A percentile compares a stretch with the other conserved stretches of the same genome.
Evolutionary conservation across 345 rosid species (phyloP).

Genomic region (Ceriops decandra): DNA sequence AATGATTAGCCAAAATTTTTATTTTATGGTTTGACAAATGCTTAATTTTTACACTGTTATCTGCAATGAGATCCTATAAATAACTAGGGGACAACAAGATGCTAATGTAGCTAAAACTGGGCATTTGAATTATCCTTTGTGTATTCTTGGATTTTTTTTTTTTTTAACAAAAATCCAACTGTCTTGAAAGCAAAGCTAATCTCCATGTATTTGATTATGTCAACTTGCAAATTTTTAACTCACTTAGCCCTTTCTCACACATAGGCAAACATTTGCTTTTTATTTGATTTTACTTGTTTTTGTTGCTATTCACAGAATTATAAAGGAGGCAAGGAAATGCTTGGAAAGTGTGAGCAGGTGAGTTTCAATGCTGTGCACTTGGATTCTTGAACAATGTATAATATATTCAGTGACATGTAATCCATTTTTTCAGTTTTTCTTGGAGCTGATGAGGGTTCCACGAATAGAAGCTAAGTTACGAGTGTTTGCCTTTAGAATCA

Average conservation of each 20-base stretch:
- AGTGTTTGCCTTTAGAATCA: slow-evolving; percentile 89
- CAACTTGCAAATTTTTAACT: no score
- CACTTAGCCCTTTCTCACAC: not conserved
- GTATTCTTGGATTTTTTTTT: no score
- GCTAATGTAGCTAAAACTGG: not conserved
- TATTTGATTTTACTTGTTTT: slow-evolving; percentile 17
- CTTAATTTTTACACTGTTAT: not conserved
- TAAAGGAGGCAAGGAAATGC: slow-evolving; percentile 78
- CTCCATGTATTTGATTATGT: no score
- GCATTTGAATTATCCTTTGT: not conserved
- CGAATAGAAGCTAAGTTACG: slow-evolving; percentile 91
- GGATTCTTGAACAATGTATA: slow-evolving; percentile 11
- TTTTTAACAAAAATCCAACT: no score
- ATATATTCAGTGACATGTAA: slow-evolving; percentile 24
- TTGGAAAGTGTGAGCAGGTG: slow-evolving; percentile 99
- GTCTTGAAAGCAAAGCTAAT: no score
- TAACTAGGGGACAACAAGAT: not conserved
- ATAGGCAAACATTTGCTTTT: not conserved
- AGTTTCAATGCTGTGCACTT: slow-evolving; percentile 21
- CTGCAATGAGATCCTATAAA: not conserved
- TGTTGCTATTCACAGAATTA: slow-evolving; percentile 57
- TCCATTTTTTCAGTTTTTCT: slow-evolving; percentile 65
- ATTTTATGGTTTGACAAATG: not conserved
- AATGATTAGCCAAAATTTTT: no score
- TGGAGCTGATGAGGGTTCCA: slow-evolving; percentile 94